phyloP scores from a whole-genome alignment of 768 basidiomycete species.

The Leucosporidium scottii region DNA sequence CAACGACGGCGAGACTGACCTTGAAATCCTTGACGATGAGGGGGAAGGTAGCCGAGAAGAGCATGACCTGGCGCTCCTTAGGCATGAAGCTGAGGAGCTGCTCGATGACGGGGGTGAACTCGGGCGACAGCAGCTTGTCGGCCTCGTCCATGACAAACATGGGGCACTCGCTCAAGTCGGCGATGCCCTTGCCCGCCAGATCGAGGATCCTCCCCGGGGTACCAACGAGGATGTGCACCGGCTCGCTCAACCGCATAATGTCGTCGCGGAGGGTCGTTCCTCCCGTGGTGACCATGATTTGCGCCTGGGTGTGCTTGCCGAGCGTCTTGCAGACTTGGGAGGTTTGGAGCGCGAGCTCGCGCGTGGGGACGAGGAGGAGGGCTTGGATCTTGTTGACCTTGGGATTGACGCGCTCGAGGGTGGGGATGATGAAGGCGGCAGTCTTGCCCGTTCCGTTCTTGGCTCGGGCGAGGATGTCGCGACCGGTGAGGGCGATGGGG shows the following conservation, averaged over 20 bases:
- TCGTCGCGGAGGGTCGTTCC: slow-evolving; percentile 98
- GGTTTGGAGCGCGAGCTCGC: slow-evolving; percentile 95
- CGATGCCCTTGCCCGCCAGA: slow-evolving; percentile 83
- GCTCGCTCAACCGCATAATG: slow-evolving; percentile 80
- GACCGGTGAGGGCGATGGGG: slow-evolving; percentile 82
- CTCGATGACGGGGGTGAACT: slow-evolving; percentile 98
- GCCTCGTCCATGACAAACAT: slow-evolving; percentile 99
- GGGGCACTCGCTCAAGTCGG: slow-evolving; percentile 86
- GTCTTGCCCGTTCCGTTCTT: slow-evolving; percentile 97
- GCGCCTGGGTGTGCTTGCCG: slow-evolving; percentile 87
- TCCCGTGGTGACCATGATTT: slow-evolving; percentile 99
- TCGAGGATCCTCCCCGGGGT: slow-evolving; percentile 95
- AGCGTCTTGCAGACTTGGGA: slow-evolving; percentile 97
- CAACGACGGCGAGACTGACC: slow-evolving; percentile 53
- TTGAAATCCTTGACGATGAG: slow-evolving; percentile 99
- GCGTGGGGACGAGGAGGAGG: slow-evolving; percentile 92
- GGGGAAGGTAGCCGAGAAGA: slow-evolving; percentile 98
- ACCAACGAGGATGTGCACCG: slow-evolving; percentile 92
- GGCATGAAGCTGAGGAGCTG: slow-evolving; percentile 82
- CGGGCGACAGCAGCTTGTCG: slow-evolving; percentile 91
- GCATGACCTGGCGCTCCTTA: slow-evolving; percentile 85
- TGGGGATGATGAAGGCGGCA: slow-evolving; percentile 96
- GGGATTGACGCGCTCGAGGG: slow-evolving; percentile 85
- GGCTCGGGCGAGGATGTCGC: slow-evolving; percentile 89
- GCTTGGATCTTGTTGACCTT: slow-evolving; percentile 84